These are phyloP conservation scores for Stephania yunnanensis DNA, from an alignment of 164 flowering plant species.

Conservation along the genomic window DNA sequence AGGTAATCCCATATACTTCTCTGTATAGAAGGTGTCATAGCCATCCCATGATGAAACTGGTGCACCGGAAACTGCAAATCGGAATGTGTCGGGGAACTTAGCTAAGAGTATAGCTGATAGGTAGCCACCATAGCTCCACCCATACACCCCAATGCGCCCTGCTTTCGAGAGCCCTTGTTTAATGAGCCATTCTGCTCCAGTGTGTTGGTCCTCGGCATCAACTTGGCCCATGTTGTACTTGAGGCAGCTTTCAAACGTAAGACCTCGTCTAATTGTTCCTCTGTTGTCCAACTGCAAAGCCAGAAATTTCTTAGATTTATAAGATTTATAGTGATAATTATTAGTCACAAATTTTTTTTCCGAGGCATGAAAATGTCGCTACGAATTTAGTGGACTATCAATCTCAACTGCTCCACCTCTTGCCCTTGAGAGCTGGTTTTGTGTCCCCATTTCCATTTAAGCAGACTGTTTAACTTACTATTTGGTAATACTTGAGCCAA, in stretches of 20 bases:
- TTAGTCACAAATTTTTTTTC: too few relatives aligned
- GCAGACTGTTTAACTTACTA: slow-evolving; percentile 33
- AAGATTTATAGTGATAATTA: too few relatives aligned
- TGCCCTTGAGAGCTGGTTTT: slow-evolving; percentile 32
- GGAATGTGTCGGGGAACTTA: slow-evolving; percentile 61
- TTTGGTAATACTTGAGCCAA: slow-evolving; percentile 24
- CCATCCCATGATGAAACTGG: slow-evolving; percentile 98
- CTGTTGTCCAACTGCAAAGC: slow-evolving; percentile 75
- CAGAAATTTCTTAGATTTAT: neutral
- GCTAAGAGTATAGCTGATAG: slow-evolving; percentile 72
- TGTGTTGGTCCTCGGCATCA: slow-evolving; percentile 72
- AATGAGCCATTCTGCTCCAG: slow-evolving; percentile 89
- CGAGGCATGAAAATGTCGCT: neutral
- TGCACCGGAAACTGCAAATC: slow-evolving; percentile 78
- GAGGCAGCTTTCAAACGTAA: slow-evolving; percentile 71
- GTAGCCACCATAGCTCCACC: slow-evolving; percentile 98
- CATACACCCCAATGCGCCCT: slow-evolving; percentile 72
- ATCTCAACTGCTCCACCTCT: slow-evolving; percentile 23
- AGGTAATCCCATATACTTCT: slow-evolving; percentile 93
- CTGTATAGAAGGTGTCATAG: slow-evolving; percentile 90
- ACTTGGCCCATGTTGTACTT: slow-evolving; percentile 54
- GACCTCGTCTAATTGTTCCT: slow-evolving; percentile 81
- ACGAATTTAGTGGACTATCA: slow-evolving; percentile 24
- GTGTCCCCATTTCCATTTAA: slow-evolving; percentile 7
- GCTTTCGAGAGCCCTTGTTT: slow-evolving; percentile 62